Evolutionary conservation across 495 filamentous ascomycete species (phyloP).

Genomic region (Clavariopsis aquatica): DNA sequence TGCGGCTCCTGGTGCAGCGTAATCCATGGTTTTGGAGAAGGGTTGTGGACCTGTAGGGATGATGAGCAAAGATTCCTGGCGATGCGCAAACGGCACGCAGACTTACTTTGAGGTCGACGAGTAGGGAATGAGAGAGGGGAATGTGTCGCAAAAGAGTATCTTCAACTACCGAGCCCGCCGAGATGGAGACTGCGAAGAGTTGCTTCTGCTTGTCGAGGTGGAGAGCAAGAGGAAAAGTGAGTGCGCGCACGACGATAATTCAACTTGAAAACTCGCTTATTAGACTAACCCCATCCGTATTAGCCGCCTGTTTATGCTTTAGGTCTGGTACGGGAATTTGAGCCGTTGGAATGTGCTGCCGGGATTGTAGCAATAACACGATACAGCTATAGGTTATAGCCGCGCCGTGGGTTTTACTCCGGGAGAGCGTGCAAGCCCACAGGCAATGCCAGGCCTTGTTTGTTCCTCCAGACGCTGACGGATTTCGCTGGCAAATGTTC

Average conservation of each 20-base stretch:
- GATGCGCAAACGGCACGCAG: conserved; percentile 2
- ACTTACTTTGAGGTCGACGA: conserved; percentile 21
- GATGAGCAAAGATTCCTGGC: conserved; percentile 5
- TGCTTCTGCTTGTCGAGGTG: background rate
- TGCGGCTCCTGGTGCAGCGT: conserved; percentile 23
- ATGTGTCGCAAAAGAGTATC: conserved; percentile 20
- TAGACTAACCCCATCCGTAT: background rate
- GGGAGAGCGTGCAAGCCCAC: background rate
- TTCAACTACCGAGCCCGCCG: conserved; percentile 4
- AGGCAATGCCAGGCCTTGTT: background rate
- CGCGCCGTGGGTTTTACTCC: background rate
- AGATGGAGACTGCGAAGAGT: conserved; percentile 12
- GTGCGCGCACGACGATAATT: conserved; percentile 1
- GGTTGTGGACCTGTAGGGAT: conserved; percentile 35
- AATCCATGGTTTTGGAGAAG: conserved; percentile 48
- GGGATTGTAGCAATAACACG: conserved; percentile 8
- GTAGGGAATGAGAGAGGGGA: background rate
- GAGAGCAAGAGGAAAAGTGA: conserved; percentile 21
- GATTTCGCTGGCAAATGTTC: background rate
- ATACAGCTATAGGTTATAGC: background rate
- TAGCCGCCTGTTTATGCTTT: conserved; percentile 13
- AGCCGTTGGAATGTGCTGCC: conserved; percentile 12
- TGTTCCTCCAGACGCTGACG: background rate
- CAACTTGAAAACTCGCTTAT: background rate
- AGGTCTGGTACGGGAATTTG: conserved; percentile 11